Conservation (phyloP, 192 early-diverging fungal genomes). For the Rhizophlyctis rosea region DNA sequence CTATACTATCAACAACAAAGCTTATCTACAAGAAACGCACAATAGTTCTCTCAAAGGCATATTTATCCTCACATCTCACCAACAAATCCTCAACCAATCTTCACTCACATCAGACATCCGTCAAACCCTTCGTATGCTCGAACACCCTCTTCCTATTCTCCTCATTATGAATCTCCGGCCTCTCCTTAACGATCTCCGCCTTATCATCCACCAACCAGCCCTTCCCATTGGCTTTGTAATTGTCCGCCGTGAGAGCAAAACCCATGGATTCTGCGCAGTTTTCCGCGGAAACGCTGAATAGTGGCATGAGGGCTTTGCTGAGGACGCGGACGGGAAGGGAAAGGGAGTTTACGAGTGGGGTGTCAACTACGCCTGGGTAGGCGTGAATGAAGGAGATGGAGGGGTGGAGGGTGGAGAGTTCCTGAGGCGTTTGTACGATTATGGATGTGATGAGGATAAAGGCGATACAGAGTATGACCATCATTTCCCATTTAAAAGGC, state of each 20-base stretch:
- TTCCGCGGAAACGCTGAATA: conserved; percentile 8
- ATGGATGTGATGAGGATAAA: neutral
- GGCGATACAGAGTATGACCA: neutral
- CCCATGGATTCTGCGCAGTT: conserved; percentile 28
- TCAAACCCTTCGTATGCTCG: conserved; percentile 13
- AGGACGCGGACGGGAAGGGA: conserved; percentile 17
- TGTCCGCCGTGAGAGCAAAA: conserved; percentile 15
- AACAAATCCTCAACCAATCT: no score
- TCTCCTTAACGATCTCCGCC: conserved; percentile 16
- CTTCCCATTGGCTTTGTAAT: conserved; percentile 18
- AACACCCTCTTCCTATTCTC: conserved; percentile 17
- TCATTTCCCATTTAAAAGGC: neutral
- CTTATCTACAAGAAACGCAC: no score
- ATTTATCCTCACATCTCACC: no score
- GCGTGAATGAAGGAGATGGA: conserved; percentile 28
- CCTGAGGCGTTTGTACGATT: neutral
- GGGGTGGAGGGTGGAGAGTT: conserved; percentile 13
- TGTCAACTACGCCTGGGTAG: conserved; percentile 28
- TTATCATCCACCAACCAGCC: conserved; percentile 29
- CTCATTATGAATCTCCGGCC: conserved; percentile 18
- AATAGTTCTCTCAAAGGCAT: no score
- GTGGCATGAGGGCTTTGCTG: conserved; percentile 11
- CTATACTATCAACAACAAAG: no score
- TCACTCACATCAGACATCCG: no score
- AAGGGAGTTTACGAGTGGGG: conserved; percentile 6